A percentile compares a stretch with the other conserved stretches of the same genome.
These are phyloP conservation scores for Citrus hindsii DNA, from an alignment of 345 rosid species.

Conservation along the genomic window DNA sequence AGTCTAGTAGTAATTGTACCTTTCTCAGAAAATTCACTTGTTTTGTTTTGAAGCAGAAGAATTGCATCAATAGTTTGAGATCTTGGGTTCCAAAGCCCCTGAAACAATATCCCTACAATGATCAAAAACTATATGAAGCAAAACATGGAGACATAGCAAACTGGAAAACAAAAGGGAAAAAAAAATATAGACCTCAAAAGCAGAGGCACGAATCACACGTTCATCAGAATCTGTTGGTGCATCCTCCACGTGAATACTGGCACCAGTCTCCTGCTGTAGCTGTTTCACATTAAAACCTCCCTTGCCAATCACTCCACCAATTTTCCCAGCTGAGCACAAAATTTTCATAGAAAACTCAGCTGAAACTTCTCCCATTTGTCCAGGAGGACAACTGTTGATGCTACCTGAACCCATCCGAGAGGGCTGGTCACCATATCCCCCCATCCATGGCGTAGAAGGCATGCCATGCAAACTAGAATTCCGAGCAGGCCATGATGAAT, in stretches of 20 bases:
- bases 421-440: slow-evolving; percentile 25
- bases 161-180: background rate
- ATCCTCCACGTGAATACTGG: slow-evolving; percentile 52
- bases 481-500: slow-evolving; percentile 33
- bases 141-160: background rate
- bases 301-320: slow-evolving; percentile 65
- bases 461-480: slow-evolving; percentile 26
- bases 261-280: slow-evolving; percentile 53
- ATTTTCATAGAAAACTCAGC: slow-evolving; percentile 57
- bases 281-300: slow-evolving; percentile 51
- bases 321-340: slow-evolving; percentile 46
- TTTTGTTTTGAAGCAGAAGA: slow-evolving; percentile 52
- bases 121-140: slow-evolving; percentile 16
- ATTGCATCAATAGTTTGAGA: slow-evolving; percentile 55
- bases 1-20: slow-evolving; percentile 43
- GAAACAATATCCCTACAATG: slow-evolving; percentile 29
- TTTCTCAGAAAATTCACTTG: slow-evolving; percentile 45
- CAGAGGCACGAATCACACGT: slow-evolving; percentile 46
- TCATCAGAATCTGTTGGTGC: slow-evolving; percentile 42
- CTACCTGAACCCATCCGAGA: slow-evolving; percentile 32
- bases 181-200: slow-evolving; percentile 43
- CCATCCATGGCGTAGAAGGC: slow-evolving; percentile 35
- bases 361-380: slow-evolving; percentile 38
- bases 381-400: slow-evolving; percentile 32
- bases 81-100: slow-evolving; percentile 40